Conservation (phyloP, 805 yeast genomes). For the Candida montana region DNA sequence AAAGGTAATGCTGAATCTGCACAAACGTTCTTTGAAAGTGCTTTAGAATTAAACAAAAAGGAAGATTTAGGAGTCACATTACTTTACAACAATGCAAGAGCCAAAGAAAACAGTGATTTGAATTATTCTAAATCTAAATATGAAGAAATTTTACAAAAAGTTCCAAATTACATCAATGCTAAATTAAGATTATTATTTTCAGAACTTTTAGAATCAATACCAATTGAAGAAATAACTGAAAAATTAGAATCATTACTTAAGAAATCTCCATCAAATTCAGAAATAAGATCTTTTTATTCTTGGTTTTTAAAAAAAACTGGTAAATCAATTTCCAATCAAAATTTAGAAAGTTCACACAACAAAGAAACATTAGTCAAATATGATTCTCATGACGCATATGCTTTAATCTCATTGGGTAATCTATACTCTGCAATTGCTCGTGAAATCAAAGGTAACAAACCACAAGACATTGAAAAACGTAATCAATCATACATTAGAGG, state of each 20-base stretch:
- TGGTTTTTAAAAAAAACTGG: slow-evolving; percentile 73
- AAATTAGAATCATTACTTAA: slow-evolving; percentile 53
- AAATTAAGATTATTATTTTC: slow-evolving; percentile 64
- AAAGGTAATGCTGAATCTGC: slow-evolving; percentile 59
- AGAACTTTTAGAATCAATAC: slow-evolving; percentile 44
- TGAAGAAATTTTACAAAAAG: slow-evolving; percentile 45
- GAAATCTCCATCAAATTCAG: slow-evolving; percentile 57
- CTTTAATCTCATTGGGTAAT: slow-evolving; percentile 85
- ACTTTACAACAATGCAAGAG: slow-evolving; percentile 73
- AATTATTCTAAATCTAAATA: slow-evolving; percentile 35
- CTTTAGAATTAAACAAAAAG: slow-evolving; percentile 32
- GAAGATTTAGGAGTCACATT: slow-evolving; percentile 38
- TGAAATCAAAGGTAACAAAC: slow-evolving; percentile 49
- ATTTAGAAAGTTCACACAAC: slow-evolving; percentile 71
- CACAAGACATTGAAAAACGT: slow-evolving; percentile 49
- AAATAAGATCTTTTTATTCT: slow-evolving; percentile 85
- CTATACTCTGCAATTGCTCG: slow-evolving; percentile 79
- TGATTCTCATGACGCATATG: slow-evolving; percentile 86
- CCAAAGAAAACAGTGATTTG: slow-evolving; percentile 44
- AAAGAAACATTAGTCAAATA: slow-evolving; percentile 77
- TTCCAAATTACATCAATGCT: slow-evolving; percentile 73
- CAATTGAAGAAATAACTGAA: slow-evolving; percentile 35
- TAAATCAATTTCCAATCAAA: slow-evolving; percentile 35
- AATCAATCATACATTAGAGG: slow-evolving; percentile 80
- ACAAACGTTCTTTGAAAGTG: slow-evolving; percentile 44